Conservation (phyloP, 768 basidiomycete genomes). For the Fistulinella prunicolor region DNA sequence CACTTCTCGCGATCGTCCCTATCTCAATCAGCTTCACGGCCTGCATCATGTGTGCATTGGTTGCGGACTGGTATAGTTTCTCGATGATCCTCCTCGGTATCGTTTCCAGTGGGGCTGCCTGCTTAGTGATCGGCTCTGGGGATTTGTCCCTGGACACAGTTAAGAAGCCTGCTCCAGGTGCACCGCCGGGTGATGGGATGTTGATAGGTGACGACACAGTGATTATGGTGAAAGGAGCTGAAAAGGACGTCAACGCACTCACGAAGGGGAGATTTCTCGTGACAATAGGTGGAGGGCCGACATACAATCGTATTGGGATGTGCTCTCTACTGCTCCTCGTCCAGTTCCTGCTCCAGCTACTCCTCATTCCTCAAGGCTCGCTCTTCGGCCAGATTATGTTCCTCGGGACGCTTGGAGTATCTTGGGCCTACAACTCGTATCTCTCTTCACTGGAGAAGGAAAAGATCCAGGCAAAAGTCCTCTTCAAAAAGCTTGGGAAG, state of each 20-base stretch:
- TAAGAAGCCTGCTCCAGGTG: slow-evolving; percentile 19
- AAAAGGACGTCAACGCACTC: slow-evolving; percentile 30
- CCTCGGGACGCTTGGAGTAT: slow-evolving; percentile 28
- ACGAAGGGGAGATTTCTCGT: slow-evolving; percentile 32
- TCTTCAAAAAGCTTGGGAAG: slow-evolving; percentile 14
- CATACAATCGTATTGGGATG: slow-evolving; percentile 23
- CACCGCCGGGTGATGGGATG: slow-evolving; percentile 33
- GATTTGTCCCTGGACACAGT: slow-evolving; percentile 16
- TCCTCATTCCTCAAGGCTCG: slow-evolving; percentile 34
- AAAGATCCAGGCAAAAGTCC: slow-evolving; percentile 20
- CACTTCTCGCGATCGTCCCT: slow-evolving; percentile 23
- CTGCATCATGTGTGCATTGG: slow-evolving; percentile 25
- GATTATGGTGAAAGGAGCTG: slow-evolving; percentile 31
- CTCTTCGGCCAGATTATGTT: slow-evolving; percentile 38
- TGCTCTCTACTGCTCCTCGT: slow-evolving; percentile 31
- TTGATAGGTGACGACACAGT: slow-evolving; percentile 24
- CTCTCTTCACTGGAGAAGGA: slow-evolving; percentile 32
- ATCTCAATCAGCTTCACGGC: slow-evolving; percentile 22
- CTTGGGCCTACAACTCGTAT: slow-evolving; percentile 37
- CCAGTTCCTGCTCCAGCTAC: slow-evolving; percentile 34
- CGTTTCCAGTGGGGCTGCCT: slow-evolving; percentile 30
- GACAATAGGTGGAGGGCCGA: slow-evolving; percentile 9
- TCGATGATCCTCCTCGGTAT: slow-evolving; percentile 34
- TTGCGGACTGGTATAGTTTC: slow-evolving; percentile 31
- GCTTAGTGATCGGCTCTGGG: slow-evolving; percentile 31